Conservation (phyloP, 2,329 filamentous ascomycete genomes). For the Penicillium italicum region DNA sequence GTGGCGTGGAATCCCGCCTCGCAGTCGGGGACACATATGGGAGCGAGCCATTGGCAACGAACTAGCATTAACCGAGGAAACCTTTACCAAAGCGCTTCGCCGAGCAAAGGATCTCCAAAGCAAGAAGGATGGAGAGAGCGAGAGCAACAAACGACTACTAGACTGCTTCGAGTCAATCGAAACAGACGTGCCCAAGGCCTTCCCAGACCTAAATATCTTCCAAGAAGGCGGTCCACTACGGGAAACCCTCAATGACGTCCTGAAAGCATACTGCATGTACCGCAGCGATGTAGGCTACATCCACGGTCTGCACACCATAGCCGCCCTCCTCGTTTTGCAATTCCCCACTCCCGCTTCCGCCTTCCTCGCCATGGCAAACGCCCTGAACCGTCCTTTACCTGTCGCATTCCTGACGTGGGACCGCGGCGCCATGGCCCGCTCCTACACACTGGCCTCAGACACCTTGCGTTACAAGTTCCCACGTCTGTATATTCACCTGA, state of each 20-base stretch:
- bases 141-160: slow-evolving; percentile 44
- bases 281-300: slow-evolving; percentile 60
- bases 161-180: slow-evolving; percentile 55
- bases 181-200: slow-evolving; percentile 52
- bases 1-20: slow-evolving; percentile 61
- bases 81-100: slow-evolving; percentile 56
- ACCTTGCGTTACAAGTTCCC: slow-evolving; percentile 59
- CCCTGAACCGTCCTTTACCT: slow-evolving; percentile 59
- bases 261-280: slow-evolving; percentile 62
- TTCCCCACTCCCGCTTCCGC: slow-evolving; percentile 51
- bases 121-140: slow-evolving; percentile 43
- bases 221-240: slow-evolving; percentile 53
- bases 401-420: slow-evolving; percentile 60
- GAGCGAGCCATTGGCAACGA: slow-evolving; percentile 60
- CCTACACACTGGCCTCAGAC: slow-evolving; percentile 54
- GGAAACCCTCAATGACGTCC: slow-evolving; percentile 54
- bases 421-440: slow-evolving; percentile 52
- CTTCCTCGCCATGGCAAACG: slow-evolving; percentile 59
- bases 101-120: slow-evolving; percentile 51
- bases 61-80: slow-evolving; percentile 53
- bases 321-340: slow-evolving; percentile 57
- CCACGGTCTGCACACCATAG: slow-evolving; percentile 57
- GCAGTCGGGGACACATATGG: slow-evolving; percentile 57
- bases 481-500: slow-evolving; percentile 52
- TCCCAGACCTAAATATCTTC: slow-evolving; percentile 59